phyloP scores from a whole-genome alignment of 306 rosid species.

The Castanea crenata region DNA sequence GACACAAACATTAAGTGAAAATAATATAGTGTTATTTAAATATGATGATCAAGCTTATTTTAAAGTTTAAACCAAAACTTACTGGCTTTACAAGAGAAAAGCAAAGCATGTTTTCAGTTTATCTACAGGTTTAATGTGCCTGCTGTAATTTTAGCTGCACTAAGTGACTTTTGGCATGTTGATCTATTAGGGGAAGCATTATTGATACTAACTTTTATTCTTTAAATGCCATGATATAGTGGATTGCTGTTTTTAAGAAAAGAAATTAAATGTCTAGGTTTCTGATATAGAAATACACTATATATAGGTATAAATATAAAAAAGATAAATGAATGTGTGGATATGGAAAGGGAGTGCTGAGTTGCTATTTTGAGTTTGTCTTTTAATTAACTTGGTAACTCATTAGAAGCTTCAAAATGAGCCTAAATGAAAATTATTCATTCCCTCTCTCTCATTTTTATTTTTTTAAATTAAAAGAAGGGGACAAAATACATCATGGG shows the following conservation, averaged over 20 bases:
- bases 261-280: not conserved
- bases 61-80: not conserved
- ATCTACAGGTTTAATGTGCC: not conserved
- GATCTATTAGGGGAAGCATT: not conserved
- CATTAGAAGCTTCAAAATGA: not conserved
- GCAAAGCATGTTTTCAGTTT: not conserved
- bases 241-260: not conserved
- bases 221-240: not conserved
- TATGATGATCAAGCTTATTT: not conserved
- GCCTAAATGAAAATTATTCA: no score
- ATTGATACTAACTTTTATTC: not conserved
- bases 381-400: not conserved
- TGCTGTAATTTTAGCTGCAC: not conserved
- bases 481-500: no score
- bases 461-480: no score
- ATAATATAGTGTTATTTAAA: not conserved
- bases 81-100: not conserved
- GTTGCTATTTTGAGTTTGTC: not conserved
- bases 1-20: not conserved
- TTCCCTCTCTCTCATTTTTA: no score
- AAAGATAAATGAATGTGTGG: not conserved
- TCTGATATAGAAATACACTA: not conserved
- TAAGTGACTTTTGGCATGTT: not conserved
- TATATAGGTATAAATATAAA: no score
- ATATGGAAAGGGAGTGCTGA: not conserved